These are phyloP conservation scores for Monosporascus sp. DNA, from an alignment of 2,329 filamentous ascomycete genomes.

Conservation along the genomic window DNA sequence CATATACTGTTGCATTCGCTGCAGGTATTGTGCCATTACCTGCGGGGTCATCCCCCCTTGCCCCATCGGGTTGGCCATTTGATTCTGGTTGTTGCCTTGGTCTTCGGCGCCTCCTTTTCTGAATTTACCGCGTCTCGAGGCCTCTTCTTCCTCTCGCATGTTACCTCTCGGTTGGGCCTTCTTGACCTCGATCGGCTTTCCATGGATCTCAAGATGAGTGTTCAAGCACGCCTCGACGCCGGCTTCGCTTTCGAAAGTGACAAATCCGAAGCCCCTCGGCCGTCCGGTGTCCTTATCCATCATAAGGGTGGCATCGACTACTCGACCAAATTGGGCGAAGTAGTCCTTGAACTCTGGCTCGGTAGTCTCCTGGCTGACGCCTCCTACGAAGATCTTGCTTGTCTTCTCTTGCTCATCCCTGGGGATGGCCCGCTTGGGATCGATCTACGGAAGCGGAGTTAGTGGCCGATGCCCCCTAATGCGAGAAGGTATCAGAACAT, in stretches of 20 bases:
- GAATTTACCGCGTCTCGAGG: constrained; percentile 57
- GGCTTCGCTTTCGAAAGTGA: constrained; percentile 93
- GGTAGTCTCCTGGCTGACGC: constrained; percentile 93
- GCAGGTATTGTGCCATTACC: constrained; percentile 98
- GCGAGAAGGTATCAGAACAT: neutral
- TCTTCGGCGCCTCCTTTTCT: constrained; percentile 47
- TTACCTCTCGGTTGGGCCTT: constrained; percentile 95
- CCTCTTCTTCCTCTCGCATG: constrained; percentile 82
- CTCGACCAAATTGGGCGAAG: constrained; percentile 92
- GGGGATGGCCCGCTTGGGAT: constrained; percentile 94
- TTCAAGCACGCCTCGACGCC: constrained; percentile 89
- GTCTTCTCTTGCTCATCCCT: constrained; percentile 97
- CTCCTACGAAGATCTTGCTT: constrained; percentile 97
- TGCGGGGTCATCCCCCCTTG: constrained; percentile 75
- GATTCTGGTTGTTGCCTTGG: constrained; percentile 19
- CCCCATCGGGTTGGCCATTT: constrained; percentile 26
- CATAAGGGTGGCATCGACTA: constrained; percentile 97
- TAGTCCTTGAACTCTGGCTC: constrained; percentile 96
- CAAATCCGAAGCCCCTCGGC: constrained; percentile 93
- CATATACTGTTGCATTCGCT: constrained; percentile 97
- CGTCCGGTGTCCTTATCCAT: constrained; percentile 99
- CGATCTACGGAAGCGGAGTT: constrained; percentile 59
- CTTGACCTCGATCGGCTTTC: constrained; percentile 97
- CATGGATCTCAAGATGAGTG: constrained; percentile 81
- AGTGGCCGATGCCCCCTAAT: constrained; percentile 8